These are phyloP conservation scores for Entomortierella beljakovae DNA, from an alignment of 192 early-diverging fungal genomes.

Conservation along the genomic window DNA sequence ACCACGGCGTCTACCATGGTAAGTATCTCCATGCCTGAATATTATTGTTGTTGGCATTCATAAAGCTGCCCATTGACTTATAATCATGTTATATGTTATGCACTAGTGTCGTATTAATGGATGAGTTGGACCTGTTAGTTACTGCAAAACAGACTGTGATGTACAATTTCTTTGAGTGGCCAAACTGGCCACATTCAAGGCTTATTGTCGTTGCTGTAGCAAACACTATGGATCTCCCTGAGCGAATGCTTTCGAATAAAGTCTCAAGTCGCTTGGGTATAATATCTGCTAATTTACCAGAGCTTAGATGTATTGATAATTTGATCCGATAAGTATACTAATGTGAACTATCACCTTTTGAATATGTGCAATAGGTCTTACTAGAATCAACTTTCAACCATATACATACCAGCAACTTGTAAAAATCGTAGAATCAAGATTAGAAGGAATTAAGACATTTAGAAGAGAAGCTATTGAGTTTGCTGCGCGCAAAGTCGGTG, in stretches of 20 bases:
- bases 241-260: slow-evolving; percentile 89
- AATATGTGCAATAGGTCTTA: slow-evolving; percentile 66
- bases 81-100: background rate
- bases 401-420: slow-evolving; percentile 90
- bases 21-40: background rate
- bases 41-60: too few species aligned
- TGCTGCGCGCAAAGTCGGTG: slow-evolving; percentile 95
- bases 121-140: slow-evolving; percentile 96
- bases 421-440: slow-evolving; percentile 85
- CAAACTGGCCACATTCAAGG: slow-evolving; percentile 81
- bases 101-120: slow-evolving; percentile 90
- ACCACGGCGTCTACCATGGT: slow-evolving; percentile 59
- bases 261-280: slow-evolving; percentile 90
- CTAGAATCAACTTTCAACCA: slow-evolving; percentile 92
- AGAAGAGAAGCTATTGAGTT: slow-evolving; percentile 89
- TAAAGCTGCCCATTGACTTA: background rate
- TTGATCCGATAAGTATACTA: too few species aligned
- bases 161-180: slow-evolving; percentile 99
- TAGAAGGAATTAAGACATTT: slow-evolving; percentile 79
- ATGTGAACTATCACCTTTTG: background rate
- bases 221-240: slow-evolving; percentile 98
- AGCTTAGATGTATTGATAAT: background rate
- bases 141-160: slow-evolving; percentile 93
- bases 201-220: slow-evolving; percentile 96
- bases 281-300: background rate